These are phyloP conservation scores for Rhizopogon vinicolor DNA, from an alignment of 768 basidiomycete species.

Conservation along the genomic window DNA sequence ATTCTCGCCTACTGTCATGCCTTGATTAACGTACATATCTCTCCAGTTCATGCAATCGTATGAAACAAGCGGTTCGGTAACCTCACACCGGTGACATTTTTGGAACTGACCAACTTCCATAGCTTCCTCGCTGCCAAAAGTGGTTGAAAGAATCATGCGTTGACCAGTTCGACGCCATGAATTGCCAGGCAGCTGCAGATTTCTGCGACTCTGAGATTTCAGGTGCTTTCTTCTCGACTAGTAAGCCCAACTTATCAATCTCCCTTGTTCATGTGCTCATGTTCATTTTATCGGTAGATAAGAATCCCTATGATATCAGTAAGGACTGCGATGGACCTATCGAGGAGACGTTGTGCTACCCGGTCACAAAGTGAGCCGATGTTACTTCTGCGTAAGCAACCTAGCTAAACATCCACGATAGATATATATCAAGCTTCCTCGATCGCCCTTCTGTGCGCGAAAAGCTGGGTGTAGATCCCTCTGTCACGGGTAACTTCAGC, in stretches of 20 bases:
- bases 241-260: conserved; percentile 17
- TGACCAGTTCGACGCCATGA: conserved; percentile 59
- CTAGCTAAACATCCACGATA: conserved; percentile 17
- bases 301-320: conserved; percentile 69
- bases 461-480: conserved; percentile 58
- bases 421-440: conserved; percentile 59
- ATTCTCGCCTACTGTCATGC: neutral
- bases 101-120: neutral
- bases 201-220: conserved; percentile 57
- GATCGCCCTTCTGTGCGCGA: conserved; percentile 48
- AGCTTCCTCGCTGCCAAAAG: conserved; percentile 70
- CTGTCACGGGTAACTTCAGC: conserved; percentile 34
- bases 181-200: conserved; percentile 59
- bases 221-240: conserved; percentile 22
- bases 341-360: conserved; percentile 51
- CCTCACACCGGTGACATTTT: neutral
- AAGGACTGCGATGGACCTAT: conserved; percentile 50
- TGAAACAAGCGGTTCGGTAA: conserved; percentile 36
- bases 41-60: conserved; percentile 34
- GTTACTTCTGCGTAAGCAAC: neutral
- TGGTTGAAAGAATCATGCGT: conserved; percentile 57
- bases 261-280: neutral
- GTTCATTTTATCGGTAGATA: conserved; percentile 19
- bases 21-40: conserved; percentile 1
- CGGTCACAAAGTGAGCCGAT: conserved; percentile 37